These are phyloP conservation scores for Wallacemonas sp. DNA, from an alignment of 208 protist genomes.

Conservation along the genomic window DNA sequence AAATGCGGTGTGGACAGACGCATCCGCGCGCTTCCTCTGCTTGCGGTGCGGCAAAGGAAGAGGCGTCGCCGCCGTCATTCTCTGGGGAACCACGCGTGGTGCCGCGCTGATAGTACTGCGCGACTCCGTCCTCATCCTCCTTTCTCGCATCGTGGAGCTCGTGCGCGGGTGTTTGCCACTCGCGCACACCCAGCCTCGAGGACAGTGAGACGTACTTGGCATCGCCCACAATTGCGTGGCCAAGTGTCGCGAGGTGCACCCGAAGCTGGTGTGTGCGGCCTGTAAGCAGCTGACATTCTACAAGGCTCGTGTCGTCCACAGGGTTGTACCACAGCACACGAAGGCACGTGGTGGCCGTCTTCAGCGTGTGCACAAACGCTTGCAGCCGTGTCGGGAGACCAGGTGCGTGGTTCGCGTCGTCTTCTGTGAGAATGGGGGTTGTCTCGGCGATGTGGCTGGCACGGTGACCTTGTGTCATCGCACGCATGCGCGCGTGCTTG, in stretches of 20 bases:
- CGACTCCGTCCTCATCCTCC: conserved; percentile 11
- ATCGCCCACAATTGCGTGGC: conserved; percentile 86
- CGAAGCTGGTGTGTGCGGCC: conserved; percentile 93
- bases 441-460: no score
- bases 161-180: neutral
- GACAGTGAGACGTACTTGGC: conserved; percentile 52
- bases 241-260: conserved; percentile 85
- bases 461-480: conserved; percentile 33
- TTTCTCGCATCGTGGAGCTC: neutral
- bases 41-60: neutral
- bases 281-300: conserved; percentile 78
- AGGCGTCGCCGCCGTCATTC: neutral
- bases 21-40: conserved; percentile 14
- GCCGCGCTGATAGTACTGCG: conserved; percentile 5
- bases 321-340: conserved; percentile 42
- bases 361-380: conserved; percentile 39
- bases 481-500: conserved; percentile 58
- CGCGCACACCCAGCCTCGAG: neutral
- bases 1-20: conserved; percentile 55
- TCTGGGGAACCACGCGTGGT: neutral
- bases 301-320: conserved; percentile 37
- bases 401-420: no score
- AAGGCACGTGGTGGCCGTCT: conserved; percentile 39
- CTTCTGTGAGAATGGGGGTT: no score
- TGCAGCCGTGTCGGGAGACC: neutral